Conservation (phyloP, 2,329 filamentous ascomycete genomes). For the Xylariaceae sp. region DNA sequence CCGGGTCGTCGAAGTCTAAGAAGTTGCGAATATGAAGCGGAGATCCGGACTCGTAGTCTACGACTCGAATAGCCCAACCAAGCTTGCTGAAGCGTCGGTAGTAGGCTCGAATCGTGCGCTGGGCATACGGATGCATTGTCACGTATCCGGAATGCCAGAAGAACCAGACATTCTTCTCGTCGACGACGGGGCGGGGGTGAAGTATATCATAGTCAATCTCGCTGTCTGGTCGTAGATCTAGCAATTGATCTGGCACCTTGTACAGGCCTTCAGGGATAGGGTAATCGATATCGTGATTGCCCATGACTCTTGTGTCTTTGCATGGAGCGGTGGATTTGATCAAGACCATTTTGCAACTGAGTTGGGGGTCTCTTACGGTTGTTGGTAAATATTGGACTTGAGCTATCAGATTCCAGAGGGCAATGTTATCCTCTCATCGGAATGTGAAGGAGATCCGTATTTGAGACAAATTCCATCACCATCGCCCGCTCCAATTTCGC, state of each 20-base stretch:
- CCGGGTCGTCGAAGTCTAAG: slow-evolving; percentile 39
- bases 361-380: background rate
- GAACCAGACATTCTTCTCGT: slow-evolving; percentile 51
- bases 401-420: background rate
- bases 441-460: too few relatives aligned
- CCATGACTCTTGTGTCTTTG: background rate
- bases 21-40: slow-evolving; percentile 44
- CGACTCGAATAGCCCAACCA: slow-evolving; percentile 48
- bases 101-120: slow-evolving; percentile 49
- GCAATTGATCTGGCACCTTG: background rate
- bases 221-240: background rate
- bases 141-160: slow-evolving; percentile 50
- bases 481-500: too few relatives aligned
- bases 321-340: background rate
- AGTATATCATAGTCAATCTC: background rate
- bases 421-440: too few relatives aligned
- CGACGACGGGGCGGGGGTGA: background rate
- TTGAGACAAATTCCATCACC: too few relatives aligned
- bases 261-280: background rate
- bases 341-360: background rate
- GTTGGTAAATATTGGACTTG: background rate
- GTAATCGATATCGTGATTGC: background rate
- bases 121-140: slow-evolving; percentile 44
- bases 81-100: slow-evolving; percentile 44
- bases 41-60: slow-evolving; percentile 41